Base-by-base conservation (phyloP, 1,284 basidiomycete species). In the Marasmius tenuissimus region DNA sequence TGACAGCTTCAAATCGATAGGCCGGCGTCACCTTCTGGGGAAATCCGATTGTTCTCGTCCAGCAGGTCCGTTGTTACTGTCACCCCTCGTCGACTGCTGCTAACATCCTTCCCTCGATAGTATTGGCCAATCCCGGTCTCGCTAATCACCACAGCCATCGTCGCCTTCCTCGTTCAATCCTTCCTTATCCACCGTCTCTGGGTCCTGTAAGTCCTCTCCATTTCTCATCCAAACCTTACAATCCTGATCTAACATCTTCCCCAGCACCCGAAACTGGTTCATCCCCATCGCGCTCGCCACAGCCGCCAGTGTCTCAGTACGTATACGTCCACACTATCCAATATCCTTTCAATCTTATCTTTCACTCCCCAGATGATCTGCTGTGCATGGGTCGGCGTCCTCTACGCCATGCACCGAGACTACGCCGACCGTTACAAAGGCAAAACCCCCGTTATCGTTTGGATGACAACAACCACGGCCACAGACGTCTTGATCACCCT, bases 101-200 rank as follows among this genome's bases (percentile, higher is more conserved):
- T 58, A 3, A 33, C 27, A 38, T 33, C 12, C 35, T 47, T 48
- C 10, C n/a, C 18, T 58, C 16, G 10, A 20, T 22, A 62, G 45
- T 62, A 55, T 27, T 62, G 61, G 61, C 57, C 61, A 5, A 42
- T 62, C 7, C 18, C 34, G 22, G 7, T 51, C 16, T 62, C 49
- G 39, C 39, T 62, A 8, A 7, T 3, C 6, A 50, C 57, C 2
- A 62, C 58, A 3, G 61, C 33, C 14, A 16, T 62, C 18, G 54
- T 45, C 16, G 45, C 52, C 18, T 12, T 52, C 14, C 39, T 62
- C n/a, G 51, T 59, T 3, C 61, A 62, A 51, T 38, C 35, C 9
- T 62, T 59, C 27, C 45, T 62, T 7, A 49, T 56, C 42, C n/a
- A 53, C 16, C 47, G 61, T 10, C 38, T 40, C 38, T 62, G 42